Evolutionary conservation across 2,329 filamentous ascomycete genomes (phyloP).

Genomic region (Cadophora sp.): DNA sequence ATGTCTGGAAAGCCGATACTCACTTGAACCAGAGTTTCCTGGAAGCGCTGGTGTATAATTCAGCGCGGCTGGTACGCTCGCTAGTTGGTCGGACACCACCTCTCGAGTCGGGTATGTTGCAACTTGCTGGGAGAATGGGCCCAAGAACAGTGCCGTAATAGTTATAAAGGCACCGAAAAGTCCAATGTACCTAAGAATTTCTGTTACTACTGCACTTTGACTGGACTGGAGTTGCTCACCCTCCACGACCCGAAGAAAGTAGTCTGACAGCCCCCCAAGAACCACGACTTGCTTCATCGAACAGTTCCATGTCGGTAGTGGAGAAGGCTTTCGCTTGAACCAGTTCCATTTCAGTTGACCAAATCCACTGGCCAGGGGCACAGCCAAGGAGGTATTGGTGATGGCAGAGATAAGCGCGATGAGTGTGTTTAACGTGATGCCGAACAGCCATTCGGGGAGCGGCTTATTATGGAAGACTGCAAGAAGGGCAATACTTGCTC

Average conservation of each 20-base stretch:
- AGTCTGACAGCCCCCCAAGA: constrained; percentile 14
- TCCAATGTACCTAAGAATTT: neutral
- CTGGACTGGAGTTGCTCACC: neutral
- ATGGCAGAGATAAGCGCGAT: constrained; percentile 21
- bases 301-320: constrained; percentile 19
- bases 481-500: constrained; percentile 7
- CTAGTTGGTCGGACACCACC: constrained; percentile 11
- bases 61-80: constrained; percentile 5
- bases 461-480: constrained; percentile 12
- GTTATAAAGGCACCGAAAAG: constrained; percentile 13
- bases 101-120: constrained; percentile 17
- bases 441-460: constrained; percentile 15
- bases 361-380: constrained; percentile 17
- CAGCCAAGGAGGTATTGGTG: constrained; percentile 12
- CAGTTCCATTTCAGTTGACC: constrained; percentile 18
- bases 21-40: constrained; percentile 13
- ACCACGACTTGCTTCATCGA: constrained; percentile 19
- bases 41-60: constrained; percentile 19
- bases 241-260: constrained; percentile 4
- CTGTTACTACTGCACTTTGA: neutral
- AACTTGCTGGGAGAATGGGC: constrained; percentile 20
- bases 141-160: constrained; percentile 14
- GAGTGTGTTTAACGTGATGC: constrained; percentile 21
- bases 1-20: neutral
- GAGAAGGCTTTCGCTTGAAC: constrained; percentile 15